Base-by-base conservation (phyloP, 192 early-diverging fungal genomes). In the Coemansia reversa region DNA sequence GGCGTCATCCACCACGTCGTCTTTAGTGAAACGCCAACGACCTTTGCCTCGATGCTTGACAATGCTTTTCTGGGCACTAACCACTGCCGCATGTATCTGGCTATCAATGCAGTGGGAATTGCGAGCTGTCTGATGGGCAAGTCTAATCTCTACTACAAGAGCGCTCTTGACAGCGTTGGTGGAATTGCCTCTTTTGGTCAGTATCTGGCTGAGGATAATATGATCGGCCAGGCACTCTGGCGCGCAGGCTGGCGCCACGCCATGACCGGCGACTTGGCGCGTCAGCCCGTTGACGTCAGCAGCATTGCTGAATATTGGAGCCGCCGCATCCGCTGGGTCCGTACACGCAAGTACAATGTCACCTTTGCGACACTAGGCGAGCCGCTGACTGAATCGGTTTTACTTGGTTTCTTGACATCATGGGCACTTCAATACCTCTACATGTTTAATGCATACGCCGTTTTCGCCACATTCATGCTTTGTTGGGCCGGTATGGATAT, bases 1-100 rank as follows among this genome's bases (percentile, higher is more conserved):
- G 97, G 97, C 16, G 85, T 99, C 4, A 91, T 97, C n/a, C 97
- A 99, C 78, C 97, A 99, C 68, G 69, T 97, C 11, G 92, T 93
- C 0, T 87, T 92, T 61, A 93, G 91, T 49, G 86, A 90, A 23
- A 57, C 80, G 6, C 88, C 93, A 20, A 66, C 79, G 22, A 86
- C 86, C 18, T 86, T 92, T 68, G 92, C 92, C 24, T 85, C 93
- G 4, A 78, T 89, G 76, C 84, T 99, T 6, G 97, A 99, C 62
- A 83, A 85, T 61, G 85, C 90, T 7, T 98, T 93, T 81, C 72
- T 99, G 56, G 86, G 90, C 66, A 91, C 94, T 20, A 89, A 89
- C 35, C 97, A 99, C 69, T 95, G 94, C 33, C 92, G 93, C 63
- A 93, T 96, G 90, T 99, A 99, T 67, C 82, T 92, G 47, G 90